Base-by-base conservation (phyloP, 1,139 yeast species). In the Protomyces gravidus region DNA sequence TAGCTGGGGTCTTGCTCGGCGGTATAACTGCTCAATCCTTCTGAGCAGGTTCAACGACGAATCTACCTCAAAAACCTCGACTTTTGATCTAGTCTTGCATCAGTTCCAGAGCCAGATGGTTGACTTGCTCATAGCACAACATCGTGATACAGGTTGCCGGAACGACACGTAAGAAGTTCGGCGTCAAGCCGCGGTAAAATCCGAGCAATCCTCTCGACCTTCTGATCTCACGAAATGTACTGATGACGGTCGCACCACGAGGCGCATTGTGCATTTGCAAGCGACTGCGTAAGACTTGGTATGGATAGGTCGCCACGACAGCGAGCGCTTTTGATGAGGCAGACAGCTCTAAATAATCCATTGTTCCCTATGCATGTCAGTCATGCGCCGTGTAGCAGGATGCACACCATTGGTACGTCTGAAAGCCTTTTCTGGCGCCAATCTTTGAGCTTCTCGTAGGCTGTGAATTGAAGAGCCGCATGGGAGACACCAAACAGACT, bases 131-230 rank as follows among this genome's bases (percentile, higher is more conserved):
- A 69, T 92, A 92, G 28, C 89, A 75, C 13, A 95, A 81, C 69
- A 92, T 86, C 67, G 94, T 96, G 23, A 92, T 73, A 40, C 67
- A 65, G 7, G 96, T 88, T 5, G 95, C 95, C 68, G 92, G 98
- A 19, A 86, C 80, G 1, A 92, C 95, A 64, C 88, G 89, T 59
- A 90, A 76, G 60, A 90, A 68, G 6, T 95, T 83, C 0, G 97
- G 97, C 0, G 83, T 67, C 5, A 89, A 59, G 57, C 97, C 97
- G 65, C 84, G 83, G 71, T 89, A 92, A 65, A 90, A 85, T 0
- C 86, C 96, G 25, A 65, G 63, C 19, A 78, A 30, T 0, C 85
- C 85, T 21, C 81, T 82, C 28, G 71, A 76, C 1, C 45, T 40
- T 71, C 79, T 80, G 1, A 79, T 72, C 5, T 67, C 65, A 25